Evolutionary conservation across 495 filamentous ascomycete genomes (phyloP).

Genomic region (Rusavskia elegans): DNA sequence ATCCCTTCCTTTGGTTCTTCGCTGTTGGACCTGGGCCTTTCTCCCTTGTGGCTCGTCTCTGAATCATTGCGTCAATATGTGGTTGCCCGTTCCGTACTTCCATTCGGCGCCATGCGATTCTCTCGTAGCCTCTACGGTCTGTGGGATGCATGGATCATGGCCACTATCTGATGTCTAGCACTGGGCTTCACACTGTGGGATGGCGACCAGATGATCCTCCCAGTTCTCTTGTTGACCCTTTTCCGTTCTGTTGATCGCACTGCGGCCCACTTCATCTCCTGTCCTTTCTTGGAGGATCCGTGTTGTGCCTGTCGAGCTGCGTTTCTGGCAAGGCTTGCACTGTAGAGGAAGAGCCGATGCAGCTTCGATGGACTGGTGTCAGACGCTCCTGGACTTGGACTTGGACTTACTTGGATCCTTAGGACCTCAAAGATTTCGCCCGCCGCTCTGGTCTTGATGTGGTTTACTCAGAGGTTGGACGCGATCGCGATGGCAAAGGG

Average conservation of each 20-base stretch:
- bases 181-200: not conserved
- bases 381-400: slow-evolving; percentile 33
- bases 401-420: slow-evolving; percentile 48
- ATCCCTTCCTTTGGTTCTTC: slow-evolving; percentile 10
- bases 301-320: slow-evolving; percentile 1
- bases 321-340: slow-evolving; percentile 11
- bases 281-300: not conserved
- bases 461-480: slow-evolving; percentile 91
- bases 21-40: slow-evolving; percentile 4
- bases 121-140: not conserved
- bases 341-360: slow-evolving; percentile 16
- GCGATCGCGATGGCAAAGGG: slow-evolving; percentile 88
- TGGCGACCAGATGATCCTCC: too few relatives aligned
- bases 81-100: slow-evolving; percentile 11
- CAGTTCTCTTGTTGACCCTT: not conserved
- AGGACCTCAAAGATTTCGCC: slow-evolving; percentile 99
- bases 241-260: not conserved
- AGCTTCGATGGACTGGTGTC: slow-evolving; percentile 10
- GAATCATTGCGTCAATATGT: not conserved
- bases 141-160: not conserved
- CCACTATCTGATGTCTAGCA: not conserved
- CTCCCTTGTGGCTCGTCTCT: slow-evolving; percentile 7
- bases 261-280: not conserved
- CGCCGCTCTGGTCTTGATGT: slow-evolving; percentile 93
- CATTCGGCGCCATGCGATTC: slow-evolving; percentile 18